Conservation (phyloP, 805 yeast genomes). For the Barnettozyma vustinii region DNA sequence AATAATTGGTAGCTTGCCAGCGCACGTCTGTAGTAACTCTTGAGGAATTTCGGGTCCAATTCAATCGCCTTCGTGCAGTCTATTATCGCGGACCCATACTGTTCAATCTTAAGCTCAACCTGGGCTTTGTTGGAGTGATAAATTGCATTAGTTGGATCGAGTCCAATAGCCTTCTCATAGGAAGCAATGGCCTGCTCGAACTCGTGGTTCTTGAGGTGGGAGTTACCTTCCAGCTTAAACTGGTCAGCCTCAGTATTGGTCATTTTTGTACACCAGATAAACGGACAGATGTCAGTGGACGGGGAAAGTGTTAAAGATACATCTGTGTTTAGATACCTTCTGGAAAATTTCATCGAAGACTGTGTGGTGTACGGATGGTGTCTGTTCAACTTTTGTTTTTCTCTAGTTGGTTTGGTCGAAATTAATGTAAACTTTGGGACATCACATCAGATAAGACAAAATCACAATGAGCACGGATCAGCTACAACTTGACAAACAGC, state of each 20-base stretch:
- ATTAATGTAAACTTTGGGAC: not conserved
- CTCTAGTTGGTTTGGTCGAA: not conserved
- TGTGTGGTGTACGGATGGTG: not conserved
- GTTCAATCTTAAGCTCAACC: constrained; percentile 80
- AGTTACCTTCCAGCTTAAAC: constrained; percentile 69
- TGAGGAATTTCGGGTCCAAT: constrained; percentile 59
- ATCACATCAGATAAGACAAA: not conserved
- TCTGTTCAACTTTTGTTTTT: not conserved
- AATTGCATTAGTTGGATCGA: constrained; percentile 51
- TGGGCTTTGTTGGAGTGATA: constrained; percentile 86
- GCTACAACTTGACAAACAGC: constrained; percentile 18
- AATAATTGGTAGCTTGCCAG: constrained; percentile 71
- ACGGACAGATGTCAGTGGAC: not conserved
- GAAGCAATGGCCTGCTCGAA: constrained; percentile 58
- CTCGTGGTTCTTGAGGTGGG: constrained; percentile 58
- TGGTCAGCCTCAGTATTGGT: constrained; percentile 36
- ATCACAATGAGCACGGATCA: constrained; percentile 15
- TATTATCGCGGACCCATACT: constrained; percentile 77
- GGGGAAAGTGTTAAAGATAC: too few species aligned
- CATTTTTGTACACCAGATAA: constrained; percentile 3
- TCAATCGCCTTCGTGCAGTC: constrained; percentile 72
- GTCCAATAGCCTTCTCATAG: constrained; percentile 70
- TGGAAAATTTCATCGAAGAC: not conserved
- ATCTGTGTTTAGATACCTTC: not conserved
- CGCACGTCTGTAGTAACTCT: constrained; percentile 86